Conservation (phyloP, 352 stramenopile species). For the Lagenidium giganteum region DNA sequence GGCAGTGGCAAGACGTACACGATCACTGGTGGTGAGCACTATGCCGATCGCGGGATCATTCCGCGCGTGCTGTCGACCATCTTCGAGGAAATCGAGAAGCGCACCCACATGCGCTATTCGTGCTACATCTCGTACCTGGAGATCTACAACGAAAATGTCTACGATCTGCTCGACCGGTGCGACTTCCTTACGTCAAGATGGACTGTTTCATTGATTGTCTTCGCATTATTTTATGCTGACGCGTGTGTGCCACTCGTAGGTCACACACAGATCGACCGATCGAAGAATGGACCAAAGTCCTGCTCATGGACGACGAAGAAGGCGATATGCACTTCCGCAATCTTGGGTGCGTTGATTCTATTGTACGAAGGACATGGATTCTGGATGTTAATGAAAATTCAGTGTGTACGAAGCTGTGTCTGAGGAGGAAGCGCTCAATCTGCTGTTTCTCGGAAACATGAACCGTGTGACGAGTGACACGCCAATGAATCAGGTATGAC, state of each 20-base stretch:
- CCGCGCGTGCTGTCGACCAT: slow-evolving; percentile 90
- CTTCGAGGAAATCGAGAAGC: slow-evolving; percentile 82
- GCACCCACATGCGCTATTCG: slow-evolving; percentile 53
- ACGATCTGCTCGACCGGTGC: slow-evolving; percentile 87
- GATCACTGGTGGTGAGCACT: slow-evolving; percentile 86
- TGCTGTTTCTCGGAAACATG: slow-evolving; percentile 95
- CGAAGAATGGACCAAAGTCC: slow-evolving; percentile 76
- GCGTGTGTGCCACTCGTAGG: too few species aligned
- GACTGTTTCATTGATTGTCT: background rate
- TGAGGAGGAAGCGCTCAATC: slow-evolving; percentile 93
- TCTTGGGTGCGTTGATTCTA: slow-evolving; percentile 28
- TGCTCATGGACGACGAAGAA: slow-evolving; percentile 74
- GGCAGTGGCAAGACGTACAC: slow-evolving; percentile 76
- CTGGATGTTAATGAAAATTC: background rate
- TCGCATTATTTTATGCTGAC: too few species aligned
- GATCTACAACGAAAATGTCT: slow-evolving; percentile 96
- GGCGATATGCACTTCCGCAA: slow-evolving; percentile 81
- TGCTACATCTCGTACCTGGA: slow-evolving; percentile 95
- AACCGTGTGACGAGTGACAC: slow-evolving; percentile 95
- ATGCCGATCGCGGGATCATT: slow-evolving; percentile 94
- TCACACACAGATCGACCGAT: slow-evolving; percentile 72
- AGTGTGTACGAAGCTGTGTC: slow-evolving; percentile 76
- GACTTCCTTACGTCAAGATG: background rate
- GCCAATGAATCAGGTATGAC: slow-evolving; percentile 90
- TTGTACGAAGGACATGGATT: background rate